Conservation (phyloP, 805 yeast species). For the Ogataea chonburiensis region DNA sequence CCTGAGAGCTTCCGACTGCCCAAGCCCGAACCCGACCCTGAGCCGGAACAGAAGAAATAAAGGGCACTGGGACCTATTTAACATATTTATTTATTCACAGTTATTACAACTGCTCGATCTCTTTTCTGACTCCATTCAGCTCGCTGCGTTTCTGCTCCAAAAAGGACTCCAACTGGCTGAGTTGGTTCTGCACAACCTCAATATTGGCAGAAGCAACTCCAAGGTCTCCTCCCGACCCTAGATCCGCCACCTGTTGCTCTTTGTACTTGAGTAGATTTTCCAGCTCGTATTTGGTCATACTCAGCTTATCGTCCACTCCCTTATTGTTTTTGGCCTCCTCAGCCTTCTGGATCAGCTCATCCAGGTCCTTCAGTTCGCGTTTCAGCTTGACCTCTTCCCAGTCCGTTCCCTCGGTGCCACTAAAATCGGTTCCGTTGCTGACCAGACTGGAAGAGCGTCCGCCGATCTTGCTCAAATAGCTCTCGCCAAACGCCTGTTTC, state of each 20-base stretch:
- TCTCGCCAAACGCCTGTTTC: constrained; percentile 49
- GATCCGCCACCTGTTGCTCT: constrained; percentile 51
- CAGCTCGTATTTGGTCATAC: constrained; percentile 55
- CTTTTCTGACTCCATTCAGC: constrained; percentile 46
- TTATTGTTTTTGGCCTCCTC: constrained; percentile 44
- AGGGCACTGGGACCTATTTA: no score
- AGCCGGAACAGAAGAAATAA: constrained; percentile 35
- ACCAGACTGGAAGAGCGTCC: constrained; percentile 31
- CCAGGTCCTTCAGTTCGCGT: constrained; percentile 75
- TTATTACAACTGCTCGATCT: constrained; percentile 28
- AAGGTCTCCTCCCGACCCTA: constrained; percentile 38
- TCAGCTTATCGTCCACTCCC: constrained; percentile 29
- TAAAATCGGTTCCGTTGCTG: constrained; percentile 64
- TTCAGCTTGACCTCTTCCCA: constrained; percentile 89
- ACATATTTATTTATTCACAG: constrained; percentile 14
- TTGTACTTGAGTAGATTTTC: constrained; percentile 82
- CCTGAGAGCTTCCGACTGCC: constrained; percentile 84
- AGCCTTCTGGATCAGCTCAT: constrained; percentile 59
- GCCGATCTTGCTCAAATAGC: constrained; percentile 59
- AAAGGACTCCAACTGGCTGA: constrained; percentile 67
- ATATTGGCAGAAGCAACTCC: constrained; percentile 60
- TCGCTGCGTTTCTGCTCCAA: constrained; percentile 60
- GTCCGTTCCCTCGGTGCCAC: constrained; percentile 73
- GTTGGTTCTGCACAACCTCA: constrained; percentile 74
- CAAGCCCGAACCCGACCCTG: constrained; percentile 67